phyloP scores from a whole-genome alignment of 2,329 filamentous ascomycete species.

The Sclerotinia subarctica region DNA sequence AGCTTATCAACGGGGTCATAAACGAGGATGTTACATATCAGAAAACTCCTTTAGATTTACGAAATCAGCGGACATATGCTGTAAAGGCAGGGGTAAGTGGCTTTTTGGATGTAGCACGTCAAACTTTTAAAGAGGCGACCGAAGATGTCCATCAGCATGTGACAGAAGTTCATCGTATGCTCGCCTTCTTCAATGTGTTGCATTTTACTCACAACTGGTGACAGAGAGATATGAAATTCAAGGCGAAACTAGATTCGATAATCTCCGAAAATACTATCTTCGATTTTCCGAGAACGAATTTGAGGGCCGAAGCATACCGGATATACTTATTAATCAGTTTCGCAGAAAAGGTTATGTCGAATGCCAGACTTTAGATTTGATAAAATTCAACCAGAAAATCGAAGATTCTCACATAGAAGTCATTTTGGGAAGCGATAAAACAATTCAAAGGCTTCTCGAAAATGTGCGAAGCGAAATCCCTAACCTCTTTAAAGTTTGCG shows the following conservation, averaged over 20 bases:
- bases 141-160: constrained; percentile 73
- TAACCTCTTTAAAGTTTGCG: constrained; percentile 76
- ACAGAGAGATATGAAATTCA: constrained; percentile 49
- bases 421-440: constrained; percentile 74
- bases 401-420: constrained; percentile 81
- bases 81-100: constrained; percentile 82
- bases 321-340: constrained; percentile 73
- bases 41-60: constrained; percentile 74
- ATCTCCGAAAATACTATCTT: constrained; percentile 75
- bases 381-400: constrained; percentile 78
- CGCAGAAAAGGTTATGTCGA: constrained; percentile 73
- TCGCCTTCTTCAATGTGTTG: neutral
- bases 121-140: constrained; percentile 85
- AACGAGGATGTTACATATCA: constrained; percentile 80
- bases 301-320: constrained; percentile 57
- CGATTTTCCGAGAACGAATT: constrained; percentile 61
- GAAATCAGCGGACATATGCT: constrained; percentile 88
- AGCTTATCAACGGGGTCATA: constrained; percentile 65
- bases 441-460: constrained; percentile 68
- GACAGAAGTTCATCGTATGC: constrained; percentile 60
- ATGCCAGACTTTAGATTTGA: constrained; percentile 79
- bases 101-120: constrained; percentile 81
- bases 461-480: constrained; percentile 71
- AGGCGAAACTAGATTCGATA: constrained; percentile 72
- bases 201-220: neutral